A percentile compares a stretch with the other conserved stretches of the same genome.
Evolutionary conservation across 1,139 yeast species (phyloP).

Genomic region (Pichia sp.): DNA sequence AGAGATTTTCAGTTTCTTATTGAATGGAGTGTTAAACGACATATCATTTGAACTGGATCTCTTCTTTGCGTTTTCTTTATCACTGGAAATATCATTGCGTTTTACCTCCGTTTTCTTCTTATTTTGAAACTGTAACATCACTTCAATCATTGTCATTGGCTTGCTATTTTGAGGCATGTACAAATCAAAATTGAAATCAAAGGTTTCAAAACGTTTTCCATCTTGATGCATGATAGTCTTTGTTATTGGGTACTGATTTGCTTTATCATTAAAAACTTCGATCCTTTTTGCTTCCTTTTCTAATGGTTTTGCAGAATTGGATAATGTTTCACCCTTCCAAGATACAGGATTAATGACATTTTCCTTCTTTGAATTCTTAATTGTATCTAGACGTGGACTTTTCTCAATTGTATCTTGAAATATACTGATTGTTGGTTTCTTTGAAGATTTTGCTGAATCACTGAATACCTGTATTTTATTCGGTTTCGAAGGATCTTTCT

Average conservation of each 20-base stretch:
- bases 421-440: not conserved
- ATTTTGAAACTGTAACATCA: constrained; percentile 12
- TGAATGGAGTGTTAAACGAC: constrained; percentile 12
- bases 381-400: constrained; percentile 43
- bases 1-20: constrained; percentile 6
- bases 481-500: constrained; percentile 4
- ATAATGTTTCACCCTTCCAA: constrained; percentile 64
- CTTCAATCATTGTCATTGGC: constrained; percentile 14
- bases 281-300: constrained; percentile 22
- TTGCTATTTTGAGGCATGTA: constrained; percentile 40
- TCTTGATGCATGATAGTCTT: constrained; percentile 46
- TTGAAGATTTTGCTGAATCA: not conserved
- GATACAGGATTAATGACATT: constrained; percentile 56
- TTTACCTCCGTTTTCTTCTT: not conserved
- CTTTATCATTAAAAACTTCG: constrained; percentile 25
- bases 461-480: constrained; percentile 23
- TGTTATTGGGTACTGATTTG: constrained; percentile 28
- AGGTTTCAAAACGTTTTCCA: constrained; percentile 64
- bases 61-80: not conserved
- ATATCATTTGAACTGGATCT: not conserved
- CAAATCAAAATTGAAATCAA: constrained; percentile 60
- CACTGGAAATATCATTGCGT: not conserved
- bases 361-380: constrained; percentile 60
- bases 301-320: constrained; percentile 19
- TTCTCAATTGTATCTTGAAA: not conserved